Conservation (phyloP, 768 basidiomycete genomes). For the Naganishia randhawae region DNA sequence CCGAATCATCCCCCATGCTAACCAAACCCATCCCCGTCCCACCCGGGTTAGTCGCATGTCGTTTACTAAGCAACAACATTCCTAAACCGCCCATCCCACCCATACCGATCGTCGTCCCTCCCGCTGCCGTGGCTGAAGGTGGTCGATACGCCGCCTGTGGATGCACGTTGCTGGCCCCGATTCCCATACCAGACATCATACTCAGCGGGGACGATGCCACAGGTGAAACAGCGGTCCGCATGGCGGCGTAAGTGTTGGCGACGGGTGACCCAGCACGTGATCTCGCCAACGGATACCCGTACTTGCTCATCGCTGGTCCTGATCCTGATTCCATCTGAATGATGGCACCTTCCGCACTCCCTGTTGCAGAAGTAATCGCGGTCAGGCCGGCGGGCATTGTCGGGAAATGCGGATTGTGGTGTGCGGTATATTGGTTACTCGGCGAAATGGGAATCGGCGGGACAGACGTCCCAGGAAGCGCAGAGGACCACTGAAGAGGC, state of each 20-base stretch:
- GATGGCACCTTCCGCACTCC: background rate
- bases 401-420: conserved; percentile 2
- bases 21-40: conserved; percentile 26
- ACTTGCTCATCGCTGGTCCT: conserved; percentile 10
- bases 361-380: background rate
- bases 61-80: conserved; percentile 70
- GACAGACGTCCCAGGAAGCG: conserved; percentile 7
- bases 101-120: conserved; percentile 23
- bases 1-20: conserved; percentile 18
- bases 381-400: background rate
- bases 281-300: conserved; percentile 13
- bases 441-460: conserved; percentile 10
- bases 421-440: background rate
- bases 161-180: background rate
- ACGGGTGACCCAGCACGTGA: conserved; percentile 27
- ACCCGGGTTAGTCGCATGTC: conserved; percentile 22
- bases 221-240: conserved; percentile 28
- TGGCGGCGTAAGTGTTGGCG: conserved; percentile 18
- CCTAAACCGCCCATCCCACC: conserved; percentile 68
- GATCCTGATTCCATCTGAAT: background rate
- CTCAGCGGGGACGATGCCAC: conserved; percentile 29
- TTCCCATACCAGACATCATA: conserved; percentile 22
- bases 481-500: conserved; percentile 12
- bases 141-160: conserved; percentile 22
- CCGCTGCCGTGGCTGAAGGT: background rate